A percentile compares a stretch with the other conserved stretches of the same genome.
Evolutionary conservation across 2,329 filamentous ascomycete species (phyloP).

Genomic region (Sporothrix variecibatus): DNA sequence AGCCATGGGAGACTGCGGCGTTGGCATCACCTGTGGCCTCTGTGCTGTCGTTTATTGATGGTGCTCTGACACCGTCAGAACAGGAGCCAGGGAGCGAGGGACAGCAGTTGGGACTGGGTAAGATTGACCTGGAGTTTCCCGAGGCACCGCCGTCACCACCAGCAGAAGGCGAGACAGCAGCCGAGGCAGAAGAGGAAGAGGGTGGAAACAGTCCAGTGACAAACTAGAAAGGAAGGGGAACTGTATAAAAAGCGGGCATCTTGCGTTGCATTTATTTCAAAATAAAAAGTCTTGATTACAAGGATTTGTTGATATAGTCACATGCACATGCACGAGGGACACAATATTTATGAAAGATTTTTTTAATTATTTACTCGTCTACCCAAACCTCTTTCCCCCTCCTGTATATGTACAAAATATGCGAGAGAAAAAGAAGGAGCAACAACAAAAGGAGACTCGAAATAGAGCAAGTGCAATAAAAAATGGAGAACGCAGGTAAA

Average conservation of each 20-base stretch:
- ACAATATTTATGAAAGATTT: conserved; percentile 21
- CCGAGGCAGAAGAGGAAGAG: not conserved
- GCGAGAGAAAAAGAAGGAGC: conserved; percentile 18
- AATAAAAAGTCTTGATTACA: not conserved
- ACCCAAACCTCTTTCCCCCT: conserved; percentile 24
- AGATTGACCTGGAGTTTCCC: conserved; percentile 39
- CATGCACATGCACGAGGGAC: not conserved
- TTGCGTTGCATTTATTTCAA: not conserved
- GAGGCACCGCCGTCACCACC: conserved; percentile 34
- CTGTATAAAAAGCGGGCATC: not conserved
- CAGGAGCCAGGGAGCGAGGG: not conserved
- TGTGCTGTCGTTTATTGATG: not conserved
- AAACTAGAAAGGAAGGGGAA: not conserved
- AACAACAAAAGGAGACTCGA: conserved; percentile 9
- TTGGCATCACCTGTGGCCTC: conserved; percentile 16
- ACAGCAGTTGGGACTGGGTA: not conserved
- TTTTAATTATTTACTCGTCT: conserved; percentile 30
- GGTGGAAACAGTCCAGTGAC: not conserved
- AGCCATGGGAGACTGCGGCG: conserved; percentile 76
- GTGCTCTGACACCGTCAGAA: not conserved
- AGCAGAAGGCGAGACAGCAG: not conserved
- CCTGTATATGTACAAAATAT: conserved; percentile 35
- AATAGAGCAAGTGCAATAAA: not conserved
- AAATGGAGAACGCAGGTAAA: not conserved
- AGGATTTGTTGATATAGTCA: not conserved